Evolutionary conservation across 306 rosid genomes (phyloP).

Genomic region (Luffa acutangula): DNA sequence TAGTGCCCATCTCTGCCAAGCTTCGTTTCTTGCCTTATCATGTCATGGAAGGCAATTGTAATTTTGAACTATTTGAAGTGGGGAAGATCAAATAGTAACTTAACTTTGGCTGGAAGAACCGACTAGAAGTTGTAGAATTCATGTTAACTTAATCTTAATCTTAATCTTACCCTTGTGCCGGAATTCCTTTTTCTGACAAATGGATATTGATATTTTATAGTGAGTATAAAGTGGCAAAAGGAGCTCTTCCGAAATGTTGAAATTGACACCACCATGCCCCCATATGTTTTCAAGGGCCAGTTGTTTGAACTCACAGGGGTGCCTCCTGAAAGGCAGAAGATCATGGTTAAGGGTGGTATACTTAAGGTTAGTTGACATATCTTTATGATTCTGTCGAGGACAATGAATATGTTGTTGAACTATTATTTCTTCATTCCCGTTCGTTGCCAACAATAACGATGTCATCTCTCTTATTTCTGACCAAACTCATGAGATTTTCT

Average conservation of each 20-base stretch:
- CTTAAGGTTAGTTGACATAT: slow-evolving; percentile 50
- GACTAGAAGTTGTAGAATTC: background rate
- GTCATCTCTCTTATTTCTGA: background rate
- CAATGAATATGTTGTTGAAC: background rate
- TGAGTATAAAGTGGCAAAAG: slow-evolving; percentile 91
- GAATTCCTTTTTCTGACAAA: background rate
- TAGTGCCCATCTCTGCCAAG: background rate
- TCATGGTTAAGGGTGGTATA: slow-evolving; percentile 98
- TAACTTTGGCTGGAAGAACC: background rate
- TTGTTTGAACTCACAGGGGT: slow-evolving; percentile 88
- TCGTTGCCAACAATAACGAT: background rate
- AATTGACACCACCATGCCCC: slow-evolving; percentile 77
- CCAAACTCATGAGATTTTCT: background rate
- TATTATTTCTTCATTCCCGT: background rate
- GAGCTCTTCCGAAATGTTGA: slow-evolving; percentile 70
- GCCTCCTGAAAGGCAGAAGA: slow-evolving; percentile 94
- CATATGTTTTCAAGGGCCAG: slow-evolving; percentile 90
- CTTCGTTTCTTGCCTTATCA: background rate
- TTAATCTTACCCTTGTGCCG: background rate
- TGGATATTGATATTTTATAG: slow-evolving; percentile 23
- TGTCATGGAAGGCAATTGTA: background rate
- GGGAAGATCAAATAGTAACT: background rate
- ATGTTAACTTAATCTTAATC: background rate
- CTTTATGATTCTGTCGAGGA: background rate
- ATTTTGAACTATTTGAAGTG: background rate